Conservation (phyloP, 164 flowering plant species). For the Liquidambar formosana region DNA sequence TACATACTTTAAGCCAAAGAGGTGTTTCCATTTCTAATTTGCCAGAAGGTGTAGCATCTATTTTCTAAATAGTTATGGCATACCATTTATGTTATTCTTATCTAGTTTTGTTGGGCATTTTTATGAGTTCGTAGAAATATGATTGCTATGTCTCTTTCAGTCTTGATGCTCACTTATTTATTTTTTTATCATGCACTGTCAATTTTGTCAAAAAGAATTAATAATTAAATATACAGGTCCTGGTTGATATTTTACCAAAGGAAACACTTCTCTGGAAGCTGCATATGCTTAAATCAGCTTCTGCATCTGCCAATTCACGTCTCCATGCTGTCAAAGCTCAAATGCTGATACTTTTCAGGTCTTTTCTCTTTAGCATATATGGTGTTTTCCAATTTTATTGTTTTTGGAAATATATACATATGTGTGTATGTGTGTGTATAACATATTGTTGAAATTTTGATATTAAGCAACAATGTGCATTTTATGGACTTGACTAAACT, state of each 20-base stretch:
- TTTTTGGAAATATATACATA: background rate
- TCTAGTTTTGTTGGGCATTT: background rate
- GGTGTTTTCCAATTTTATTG: background rate
- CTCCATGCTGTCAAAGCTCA: conserved; percentile 66
- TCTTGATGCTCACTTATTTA: too few relatives aligned
- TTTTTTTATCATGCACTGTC: too few relatives aligned
- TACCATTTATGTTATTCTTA: background rate
- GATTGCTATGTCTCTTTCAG: background rate
- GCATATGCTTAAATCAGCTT: conserved; percentile 53
- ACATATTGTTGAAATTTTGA: too few relatives aligned
- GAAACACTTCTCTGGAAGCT: conserved; percentile 75
- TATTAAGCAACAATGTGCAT: too few relatives aligned
- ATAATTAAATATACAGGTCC: conserved; percentile 35
- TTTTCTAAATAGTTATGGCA: background rate
- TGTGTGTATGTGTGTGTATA: too few relatives aligned
- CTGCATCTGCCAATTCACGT: conserved; percentile 57
- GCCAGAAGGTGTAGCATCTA: too few relatives aligned
- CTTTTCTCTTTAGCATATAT: background rate
- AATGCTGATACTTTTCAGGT: conserved; percentile 64
- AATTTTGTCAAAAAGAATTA: too few relatives aligned
- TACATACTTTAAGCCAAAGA: background rate
- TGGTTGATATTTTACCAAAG: conserved; percentile 47
- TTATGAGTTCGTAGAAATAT: background rate
- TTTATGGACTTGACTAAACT: too few relatives aligned
- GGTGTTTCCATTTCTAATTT: too few relatives aligned